Conservation (phyloP, 208 protist genomes). For the Leishmania gerbilli region DNA sequence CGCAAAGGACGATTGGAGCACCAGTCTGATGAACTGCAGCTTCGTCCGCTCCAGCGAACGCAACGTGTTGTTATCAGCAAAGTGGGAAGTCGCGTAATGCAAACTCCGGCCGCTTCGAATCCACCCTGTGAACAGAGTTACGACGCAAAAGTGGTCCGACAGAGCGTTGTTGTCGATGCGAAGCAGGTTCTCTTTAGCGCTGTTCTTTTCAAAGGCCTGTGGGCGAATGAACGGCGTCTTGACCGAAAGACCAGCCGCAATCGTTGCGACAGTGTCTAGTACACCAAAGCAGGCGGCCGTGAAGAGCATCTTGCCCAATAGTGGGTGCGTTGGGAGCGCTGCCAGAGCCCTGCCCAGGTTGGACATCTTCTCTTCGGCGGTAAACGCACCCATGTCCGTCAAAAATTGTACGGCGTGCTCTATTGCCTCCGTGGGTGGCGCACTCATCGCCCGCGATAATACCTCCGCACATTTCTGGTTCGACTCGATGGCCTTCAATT, state of each 20-base stretch:
- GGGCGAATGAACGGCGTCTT: constrained; percentile 86
- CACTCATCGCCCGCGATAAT: constrained; percentile 74
- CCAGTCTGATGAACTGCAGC: constrained; percentile 72
- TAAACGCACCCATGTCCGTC: constrained; percentile 86
- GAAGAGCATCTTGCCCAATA: constrained; percentile 93
- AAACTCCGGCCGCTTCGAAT: constrained; percentile 54
- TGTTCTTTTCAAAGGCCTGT: constrained; percentile 50
- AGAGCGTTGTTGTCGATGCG: constrained; percentile 59
- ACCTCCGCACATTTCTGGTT: constrained; percentile 78
- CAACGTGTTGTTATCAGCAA: constrained; percentile 74
- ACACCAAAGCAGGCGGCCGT: constrained; percentile 85
- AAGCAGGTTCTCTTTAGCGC: constrained; percentile 37
- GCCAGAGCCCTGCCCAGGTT: constrained; percentile 82
- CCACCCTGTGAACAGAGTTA: constrained; percentile 76
- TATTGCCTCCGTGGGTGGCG: constrained; percentile 61
- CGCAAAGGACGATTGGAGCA: constrained; percentile 68
- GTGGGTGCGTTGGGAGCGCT: constrained; percentile 83
- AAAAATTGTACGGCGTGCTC: constrained; percentile 78
- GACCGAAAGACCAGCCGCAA: constrained; percentile 83
- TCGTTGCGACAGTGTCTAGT: constrained; percentile 83
- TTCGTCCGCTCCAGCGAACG: constrained; percentile 82
- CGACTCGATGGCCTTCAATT: constrained; percentile 82
- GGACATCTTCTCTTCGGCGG: constrained; percentile 72
- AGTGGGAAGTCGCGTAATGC: constrained; percentile 67
- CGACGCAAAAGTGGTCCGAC: constrained; percentile 79